A percentile compares a stretch with the other conserved stretches of the same genome.
Evolutionary conservation across 768 basidiomycete genomes (phyloP).

Genomic region (Tylopilus cervinicoccineus): DNA sequence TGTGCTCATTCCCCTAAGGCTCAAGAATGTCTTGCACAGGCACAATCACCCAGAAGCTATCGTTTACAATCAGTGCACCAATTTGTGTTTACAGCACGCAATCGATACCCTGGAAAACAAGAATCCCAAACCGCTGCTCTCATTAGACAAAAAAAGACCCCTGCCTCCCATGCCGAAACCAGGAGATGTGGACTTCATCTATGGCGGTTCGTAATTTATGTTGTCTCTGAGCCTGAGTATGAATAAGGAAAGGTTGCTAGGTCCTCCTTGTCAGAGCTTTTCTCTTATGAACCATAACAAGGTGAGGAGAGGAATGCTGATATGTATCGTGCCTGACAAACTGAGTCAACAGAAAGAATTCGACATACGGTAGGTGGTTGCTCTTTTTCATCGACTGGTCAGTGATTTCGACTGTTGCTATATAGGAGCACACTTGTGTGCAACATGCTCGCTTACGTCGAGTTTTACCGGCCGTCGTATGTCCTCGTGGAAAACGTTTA

Average conservation of each 20-base stretch:
- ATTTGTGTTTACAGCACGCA: conserved; percentile 54
- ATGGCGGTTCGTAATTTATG: conserved; percentile 49
- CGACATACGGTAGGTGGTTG: conserved; percentile 48
- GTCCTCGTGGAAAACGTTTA: conserved; percentile 72
- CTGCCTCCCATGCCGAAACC: conserved; percentile 50
- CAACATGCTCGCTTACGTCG: conserved; percentile 69
- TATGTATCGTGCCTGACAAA: conserved; percentile 1
- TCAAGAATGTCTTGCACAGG: conserved; percentile 33
- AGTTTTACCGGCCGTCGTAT: conserved; percentile 57
- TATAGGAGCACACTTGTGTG: conserved; percentile 57
- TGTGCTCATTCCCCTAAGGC: not conserved
- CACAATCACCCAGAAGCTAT: conserved; percentile 54
- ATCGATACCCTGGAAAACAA: conserved; percentile 44
- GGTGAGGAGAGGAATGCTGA: conserved; percentile 32
- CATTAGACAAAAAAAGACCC: conserved; percentile 38
- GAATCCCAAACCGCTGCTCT: conserved; percentile 36
- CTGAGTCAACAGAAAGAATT: conserved; percentile 42
- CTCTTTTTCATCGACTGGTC: not conserved
- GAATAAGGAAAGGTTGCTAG: conserved; percentile 30
- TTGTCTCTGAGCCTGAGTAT: not conserved
- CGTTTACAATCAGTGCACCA: conserved; percentile 66
- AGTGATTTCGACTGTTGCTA: not conserved
- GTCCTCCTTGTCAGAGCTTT: conserved; percentile 76
- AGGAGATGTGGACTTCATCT: conserved; percentile 67
- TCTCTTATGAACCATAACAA: conserved; percentile 59